Conservation (phyloP, 2,329 filamentous ascomycete species). For the Aspergillus fumigatus region DNA sequence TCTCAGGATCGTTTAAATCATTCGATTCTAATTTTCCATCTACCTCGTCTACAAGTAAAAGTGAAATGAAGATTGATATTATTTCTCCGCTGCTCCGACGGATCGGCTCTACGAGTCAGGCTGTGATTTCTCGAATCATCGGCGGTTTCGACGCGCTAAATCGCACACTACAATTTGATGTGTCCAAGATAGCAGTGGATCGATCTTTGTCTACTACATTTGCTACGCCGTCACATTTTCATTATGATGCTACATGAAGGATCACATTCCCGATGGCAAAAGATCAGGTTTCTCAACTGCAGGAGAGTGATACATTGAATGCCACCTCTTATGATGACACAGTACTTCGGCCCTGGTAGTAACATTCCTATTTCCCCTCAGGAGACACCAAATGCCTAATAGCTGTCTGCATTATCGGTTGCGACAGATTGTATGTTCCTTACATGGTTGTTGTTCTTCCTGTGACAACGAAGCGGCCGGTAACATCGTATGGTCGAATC, state of each 20-base stretch:
- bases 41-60: background rate
- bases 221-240: background rate
- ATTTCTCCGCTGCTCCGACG: conserved; percentile 4
- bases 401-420: background rate
- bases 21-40: background rate
- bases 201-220: conserved; percentile 3
- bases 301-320: background rate
- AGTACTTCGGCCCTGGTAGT: background rate
- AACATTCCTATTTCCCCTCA: background rate
- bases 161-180: conserved; percentile 3
- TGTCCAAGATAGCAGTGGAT: background rate
- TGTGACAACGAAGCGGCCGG: background rate
- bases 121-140: background rate
- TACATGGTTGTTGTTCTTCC: background rate
- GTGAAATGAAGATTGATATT: background rate
- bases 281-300: background rate
- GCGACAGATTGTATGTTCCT: background rate
- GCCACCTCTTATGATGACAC: background rate
- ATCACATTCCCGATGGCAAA: background rate
- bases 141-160: conserved; percentile 1
- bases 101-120: conserved; percentile 1
- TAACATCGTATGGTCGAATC: background rate
- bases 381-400: background rate
- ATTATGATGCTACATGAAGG: background rate
- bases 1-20: background rate